Evolutionary conservation across 73 alveolate genomes (phyloP), one percentile per base, ranked within the genome.

Genomic region (Effrenium voratum): DNA sequence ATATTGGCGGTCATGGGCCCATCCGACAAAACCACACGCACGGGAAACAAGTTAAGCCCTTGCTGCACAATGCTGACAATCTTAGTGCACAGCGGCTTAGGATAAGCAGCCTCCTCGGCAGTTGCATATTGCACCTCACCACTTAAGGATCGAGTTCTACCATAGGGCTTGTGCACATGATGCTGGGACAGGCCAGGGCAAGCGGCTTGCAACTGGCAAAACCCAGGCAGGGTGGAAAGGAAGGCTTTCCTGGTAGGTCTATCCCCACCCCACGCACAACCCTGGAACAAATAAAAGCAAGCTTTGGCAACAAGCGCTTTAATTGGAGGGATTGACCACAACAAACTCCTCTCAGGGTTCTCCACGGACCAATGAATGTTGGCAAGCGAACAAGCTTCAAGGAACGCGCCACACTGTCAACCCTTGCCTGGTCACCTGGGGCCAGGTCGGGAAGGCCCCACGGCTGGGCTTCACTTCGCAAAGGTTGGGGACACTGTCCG

Each of bases 151-250:
- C 77, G 77, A 5, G 8, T 63, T 5, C 77, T 22, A 16, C 77
- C 77, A 30, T 63, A 63, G 5, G 77, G 77, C 45, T 36, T 57
- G 19, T 75, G 86, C 5, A 40, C 36, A 41, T 75, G 86, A n/a
- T n/a, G n/a, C n/a, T n/a, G n/a, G n/a, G n/a, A n/a, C 38, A 40
- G 19, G 1, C 86, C 86, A 75, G 86, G 86, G 86, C 86, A 75
- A 34, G 28, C 41, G 10, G 55, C 59, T 19, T 75, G 86, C 59
- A 75, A 36, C 10, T 3, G 38, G 36, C 86, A 75, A 4, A 75
- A 12, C 19, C 34, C 59, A 10, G 55, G 86, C 38, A 6, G 36
- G 36, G 22, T 75, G 59, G 59, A 40, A 30, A 75, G 45, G 36
- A 75, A 75, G 1, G 86, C 13, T 36, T 75, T 75, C 16, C 41